phyloP scores from a whole-genome alignment of 306 rosid species.

The Phaseolus lunatus region DNA sequence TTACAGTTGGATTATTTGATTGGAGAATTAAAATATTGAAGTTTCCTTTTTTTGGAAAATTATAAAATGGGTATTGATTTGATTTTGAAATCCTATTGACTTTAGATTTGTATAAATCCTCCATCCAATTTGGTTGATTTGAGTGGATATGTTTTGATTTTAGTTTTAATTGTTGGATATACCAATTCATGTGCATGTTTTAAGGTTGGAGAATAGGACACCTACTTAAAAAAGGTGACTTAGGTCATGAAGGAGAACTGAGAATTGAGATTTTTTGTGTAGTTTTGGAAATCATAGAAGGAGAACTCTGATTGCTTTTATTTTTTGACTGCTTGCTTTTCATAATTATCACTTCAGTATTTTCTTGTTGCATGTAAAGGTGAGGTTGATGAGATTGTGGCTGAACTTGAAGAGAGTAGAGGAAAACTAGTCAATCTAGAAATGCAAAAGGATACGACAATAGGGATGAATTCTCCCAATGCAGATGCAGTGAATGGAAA shows the following conservation, averaged over 20 bases:
- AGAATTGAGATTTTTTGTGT: not conserved
- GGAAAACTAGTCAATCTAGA: conserved; percentile 84
- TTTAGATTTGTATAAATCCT: conserved; percentile 31
- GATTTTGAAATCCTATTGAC: conserved; percentile 30
- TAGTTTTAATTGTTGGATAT: conserved; percentile 21
- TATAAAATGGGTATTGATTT: conserved; percentile 4
- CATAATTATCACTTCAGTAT: conserved; percentile 40
- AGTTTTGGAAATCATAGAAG: conserved; percentile 32
- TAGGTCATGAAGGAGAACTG: conserved; percentile 6
- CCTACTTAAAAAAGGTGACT: conserved; percentile 1
- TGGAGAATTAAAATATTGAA: conserved; percentile 11
- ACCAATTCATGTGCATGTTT: not conserved
- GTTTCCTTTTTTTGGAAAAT: not conserved
- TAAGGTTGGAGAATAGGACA: not conserved
- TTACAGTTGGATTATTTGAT: not conserved
- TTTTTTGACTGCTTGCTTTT: too few relatives aligned
- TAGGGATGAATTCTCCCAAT: conserved; percentile 59
- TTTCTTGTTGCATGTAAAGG: conserved; percentile 60
- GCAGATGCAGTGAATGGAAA: conserved; percentile 72
- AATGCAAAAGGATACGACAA: conserved; percentile 83
- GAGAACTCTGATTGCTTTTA: conserved; percentile 10
- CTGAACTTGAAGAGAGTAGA: conserved; percentile 91
- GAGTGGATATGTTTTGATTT: conserved; percentile 26
- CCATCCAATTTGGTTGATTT: conserved; percentile 27
- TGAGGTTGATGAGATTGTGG: conserved; percentile 84